Base-by-base conservation (phyloP, 2,329 filamentous ascomycete species). In the Didymosphaeria variabile region DNA sequence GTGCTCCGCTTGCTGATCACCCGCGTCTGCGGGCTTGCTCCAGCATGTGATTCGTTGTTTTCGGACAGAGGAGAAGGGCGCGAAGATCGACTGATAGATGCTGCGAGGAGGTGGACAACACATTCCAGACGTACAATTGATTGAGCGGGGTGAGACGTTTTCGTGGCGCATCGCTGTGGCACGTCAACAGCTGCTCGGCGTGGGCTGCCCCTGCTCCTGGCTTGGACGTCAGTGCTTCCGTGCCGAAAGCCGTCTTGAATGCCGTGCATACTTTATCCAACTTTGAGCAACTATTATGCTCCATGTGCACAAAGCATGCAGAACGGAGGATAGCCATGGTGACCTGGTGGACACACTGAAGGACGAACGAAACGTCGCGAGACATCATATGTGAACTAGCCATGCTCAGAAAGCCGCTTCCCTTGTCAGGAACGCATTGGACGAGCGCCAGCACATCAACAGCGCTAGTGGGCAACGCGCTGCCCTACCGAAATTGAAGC, bases 121-220 rank as follows among this genome's bases (percentile, higher is more conserved):
- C 45, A 46, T 59, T 49, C 51, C 45, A 38, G 42, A 47, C n/a
- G 19, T 21, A n/a, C 42, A 40, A 6, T 40, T 7, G 17, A 40
- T 19, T 2, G 38, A 15, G 38, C 15, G 31, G 19, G 40, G n/a
- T 17, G 42, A 45, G 46, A 31, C 55, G 51, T 15, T 44, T 29
- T 5, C 51, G 55, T 57, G 55, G 55, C 55, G 55, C 55, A 44
- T 21, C 3, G 19, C n/a, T 42, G 55, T 51, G 55, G 45, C 45
- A 45, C 44, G 55, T 53, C 34, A 19, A 12, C 17, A 23, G 26
- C 9, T n/a, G 15, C 38, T 40, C 17, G 38, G 38, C 38, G 38
- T n/a, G 17, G 17, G 38, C 38, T n/a, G 15, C 38, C n/a, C 38
- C 38, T 40, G 36, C 3, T 40, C 38, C 38, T 40, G 36, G 6